A percentile compares a stretch with the other conserved stretches of the same genome.
phyloP scores from a whole-genome alignment of 768 basidiomycete genomes.

The Boletus tylopilopsis region DNA sequence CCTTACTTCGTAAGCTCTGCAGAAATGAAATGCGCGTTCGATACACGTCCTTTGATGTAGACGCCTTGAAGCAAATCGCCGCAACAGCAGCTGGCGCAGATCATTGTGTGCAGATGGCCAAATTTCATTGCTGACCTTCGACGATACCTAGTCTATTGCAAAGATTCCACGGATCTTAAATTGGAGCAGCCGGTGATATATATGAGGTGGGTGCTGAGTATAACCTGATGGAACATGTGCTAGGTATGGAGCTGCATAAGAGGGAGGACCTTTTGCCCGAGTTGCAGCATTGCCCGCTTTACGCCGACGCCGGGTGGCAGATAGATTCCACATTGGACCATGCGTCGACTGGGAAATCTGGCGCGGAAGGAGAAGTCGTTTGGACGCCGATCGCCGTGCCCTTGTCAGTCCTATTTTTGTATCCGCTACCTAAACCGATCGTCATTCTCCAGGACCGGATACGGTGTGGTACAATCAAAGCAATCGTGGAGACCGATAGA shows the following conservation, averaged over 20 bases:
- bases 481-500: not conserved
- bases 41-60: conserved; percentile 10
- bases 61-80: conserved; percentile 17
- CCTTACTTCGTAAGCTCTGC: not conserved
- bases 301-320: conserved; percentile 25
- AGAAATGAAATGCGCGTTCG: not conserved
- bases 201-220: conserved; percentile 28
- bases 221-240: conserved; percentile 33
- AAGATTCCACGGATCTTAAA: conserved; percentile 27
- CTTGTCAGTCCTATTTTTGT: too few species aligned
- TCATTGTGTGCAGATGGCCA: conserved; percentile 17
- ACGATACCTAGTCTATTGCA: conserved; percentile 6
- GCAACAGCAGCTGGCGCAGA: conserved; percentile 6
- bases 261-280: conserved; percentile 20
- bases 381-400: too few species aligned
- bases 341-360: conserved; percentile 13
- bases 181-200: conserved; percentile 25
- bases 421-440: too few species aligned
- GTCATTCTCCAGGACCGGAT: conserved; percentile 18
- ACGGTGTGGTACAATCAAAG: not conserved
- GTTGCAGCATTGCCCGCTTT: conserved; percentile 8
- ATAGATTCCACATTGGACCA: conserved; percentile 14
- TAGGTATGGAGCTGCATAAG: conserved; percentile 23
- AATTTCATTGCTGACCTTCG: conserved; percentile 6
- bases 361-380: too few species aligned